phyloP scores from a whole-genome alignment of 768 basidiomycete genomes.

The Lactifluus hygrophoroides region DNA sequence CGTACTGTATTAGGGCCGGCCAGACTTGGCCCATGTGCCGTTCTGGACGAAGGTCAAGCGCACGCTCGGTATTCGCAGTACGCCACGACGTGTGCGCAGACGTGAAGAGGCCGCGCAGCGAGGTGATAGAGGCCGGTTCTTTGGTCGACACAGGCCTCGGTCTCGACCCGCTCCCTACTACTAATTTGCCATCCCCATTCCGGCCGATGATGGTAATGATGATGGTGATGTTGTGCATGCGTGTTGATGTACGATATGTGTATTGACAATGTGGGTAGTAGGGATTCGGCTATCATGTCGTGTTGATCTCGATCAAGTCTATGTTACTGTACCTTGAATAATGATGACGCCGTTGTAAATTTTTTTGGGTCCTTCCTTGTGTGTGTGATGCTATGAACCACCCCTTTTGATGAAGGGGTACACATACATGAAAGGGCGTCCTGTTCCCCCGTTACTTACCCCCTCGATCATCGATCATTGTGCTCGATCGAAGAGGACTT shows the following conservation, averaged over 20 bases:
- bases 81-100: constrained; percentile 27
- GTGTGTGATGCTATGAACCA: neutral
- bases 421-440: neutral
- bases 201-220: no score
- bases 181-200: no score
- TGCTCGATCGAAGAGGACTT: constrained; percentile 5
- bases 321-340: neutral
- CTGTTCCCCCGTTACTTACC: constrained; percentile 5
- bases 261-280: neutral
- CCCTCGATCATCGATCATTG: constrained; percentile 12
- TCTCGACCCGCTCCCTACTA: no score
- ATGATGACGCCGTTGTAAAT: neutral
- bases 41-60: constrained; percentile 46
- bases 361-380: neutral
- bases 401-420: neutral
- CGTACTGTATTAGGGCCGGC: constrained; percentile 32
- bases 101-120: neutral
- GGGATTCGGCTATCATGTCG: neutral
- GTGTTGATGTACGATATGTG: no score
- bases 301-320: neutral
- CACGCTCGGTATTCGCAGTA: constrained; percentile 42
- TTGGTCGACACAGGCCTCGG: neutral
- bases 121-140: neutral
- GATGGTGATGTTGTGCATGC: no score
- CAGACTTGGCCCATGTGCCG: constrained; percentile 35